Evolutionary conservation across 2,329 filamentous ascomycete species (phyloP), one percentile per base, ranked within the genome.

Genomic region (Penicillium sp.): DNA sequence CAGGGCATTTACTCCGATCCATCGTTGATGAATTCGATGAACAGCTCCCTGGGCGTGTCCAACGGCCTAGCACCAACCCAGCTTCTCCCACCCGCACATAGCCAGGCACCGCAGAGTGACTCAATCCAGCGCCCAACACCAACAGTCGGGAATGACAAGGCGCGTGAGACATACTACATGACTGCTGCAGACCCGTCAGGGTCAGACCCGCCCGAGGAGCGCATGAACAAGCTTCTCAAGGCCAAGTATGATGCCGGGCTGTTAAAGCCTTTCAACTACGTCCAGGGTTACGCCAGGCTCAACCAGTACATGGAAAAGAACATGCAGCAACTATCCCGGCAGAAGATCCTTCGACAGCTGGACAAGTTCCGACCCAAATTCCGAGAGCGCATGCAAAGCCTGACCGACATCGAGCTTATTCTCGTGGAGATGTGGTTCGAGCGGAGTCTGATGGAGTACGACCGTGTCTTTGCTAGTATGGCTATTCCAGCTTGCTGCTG

Each of bases 381-480:
- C 65, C 82, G 93, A 54, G 92, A 97, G 71, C 90, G 95, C 73
- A 92, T 95, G 67, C 90, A 97, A 58, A 85, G 80, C 29, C 76
- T 97, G 65, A 96, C 89, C 1, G 93, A 98, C 70, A 88, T 96
- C 68, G 89, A 98, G 70, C 81, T 98, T 24, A 86, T 97, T 25
- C 83, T 91, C 51, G 92, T 97, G 9, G 93, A 98, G 72, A 96
- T 97, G 89, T 97, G 93, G 92, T 97, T 98, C 66, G 93, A 98
- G 71, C 84, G 87, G 63, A 93, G 88, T 56, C 74, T 98, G 60
- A 93, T 97, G 87, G 93, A 97, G 67, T 97, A 97, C 63, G 93
- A 98, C 65, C 89, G 93, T 28, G 91, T 98, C 1, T 98, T 98
- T 74, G 93, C 93, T 1, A 95, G 90, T 68, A 98, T 98, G 93